A percentile compares a stretch with the other conserved stretches of the same genome.
Conservation (phyloP, 345 rosid genomes). For the Euphorbia peplus region DNA sequence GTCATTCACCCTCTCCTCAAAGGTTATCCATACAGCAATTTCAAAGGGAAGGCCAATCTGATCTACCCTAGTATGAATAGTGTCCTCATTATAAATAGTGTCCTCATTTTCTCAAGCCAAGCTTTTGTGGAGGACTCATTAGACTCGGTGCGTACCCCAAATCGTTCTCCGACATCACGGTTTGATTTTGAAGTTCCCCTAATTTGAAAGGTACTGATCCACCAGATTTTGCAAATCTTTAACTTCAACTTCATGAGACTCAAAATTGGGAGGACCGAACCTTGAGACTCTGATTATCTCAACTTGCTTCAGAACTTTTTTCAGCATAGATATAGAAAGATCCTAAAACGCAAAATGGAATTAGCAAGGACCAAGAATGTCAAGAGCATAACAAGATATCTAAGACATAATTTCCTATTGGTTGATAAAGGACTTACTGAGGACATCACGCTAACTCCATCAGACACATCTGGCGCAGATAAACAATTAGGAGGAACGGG, state of each 20-base stretch:
- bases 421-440: conserved; percentile 51
- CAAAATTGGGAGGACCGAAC: conserved; percentile 80
- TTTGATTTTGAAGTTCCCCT: conserved; percentile 78
- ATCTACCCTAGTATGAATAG: conserved; percentile 64
- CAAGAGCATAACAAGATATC: neutral
- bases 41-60: conserved; percentile 86
- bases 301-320: conserved; percentile 72
- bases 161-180: conserved; percentile 55
- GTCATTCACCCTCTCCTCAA: conserved; percentile 76
- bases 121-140: conserved; percentile 68
- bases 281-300: conserved; percentile 63
- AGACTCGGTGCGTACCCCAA: conserved; percentile 52
- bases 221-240: conserved; percentile 66
- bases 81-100: conserved; percentile 77
- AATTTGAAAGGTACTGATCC: conserved; percentile 63
- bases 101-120: conserved; percentile 89
- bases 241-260: conserved; percentile 76
- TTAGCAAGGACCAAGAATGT: neutral
- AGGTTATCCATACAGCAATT: conserved; percentile 79
- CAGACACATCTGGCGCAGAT: conserved; percentile 84
- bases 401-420: conserved; percentile 3
- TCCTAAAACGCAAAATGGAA: conserved; percentile 51
- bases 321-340: conserved; percentile 67
- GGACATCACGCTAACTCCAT: conserved; percentile 78
- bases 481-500: conserved; percentile 99